Evolutionary conservation across 2,329 filamentous ascomycete genomes (phyloP), one percentile per base, ranked within the genome.

Genomic region (Fusarium sp.): DNA sequence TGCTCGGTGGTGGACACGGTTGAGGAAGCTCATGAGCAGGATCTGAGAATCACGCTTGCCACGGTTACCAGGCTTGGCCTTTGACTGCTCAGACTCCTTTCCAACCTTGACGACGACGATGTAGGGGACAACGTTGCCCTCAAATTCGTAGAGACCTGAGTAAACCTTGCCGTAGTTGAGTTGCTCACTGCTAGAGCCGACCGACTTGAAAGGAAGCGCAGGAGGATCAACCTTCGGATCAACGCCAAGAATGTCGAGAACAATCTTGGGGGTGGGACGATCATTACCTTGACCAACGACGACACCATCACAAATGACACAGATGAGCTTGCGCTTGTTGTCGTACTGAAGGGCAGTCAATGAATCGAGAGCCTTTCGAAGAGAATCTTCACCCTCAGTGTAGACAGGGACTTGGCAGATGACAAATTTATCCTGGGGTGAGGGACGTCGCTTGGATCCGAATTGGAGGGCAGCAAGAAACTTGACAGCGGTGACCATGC

Each of bases 91-190:
- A 11, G 95, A 97, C 81, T 98, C 94, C 83, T 98, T 98, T 81
- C 96, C 96, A 68, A 97, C 93, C 85, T 99, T 99, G 81, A 98
- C 95, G 30, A 99, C 87, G 16, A 99, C 96, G 31, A 99, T 84
- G 78, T 98, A 99, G 0, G 96, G 96, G 16, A 99, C 96, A 7
- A 99, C 95, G 76, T 98, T 97, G 83, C 95, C 96, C 86, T 99
- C 95, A 69, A 91, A 98, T 81, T 99, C 96, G 82, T 99, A 99
- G 6, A 99, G 89, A 79, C 96, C 96, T 54, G 95, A 98, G 83
- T 98, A 99, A 22, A 99, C 95, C 81, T 99, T 99, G 79, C 95
- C 96, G 79, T 97, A 98, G 83, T 99, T 99, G 74, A 98, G 91
- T 81, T 98, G 95, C 70, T 97, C 93, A 78, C 90, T 95, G 75